A percentile compares a stretch with the other conserved stretches of the same genome.
Evolutionary conservation across 257 asterid species (phyloP).

Genomic region (Solanum chiquidenum): DNA sequence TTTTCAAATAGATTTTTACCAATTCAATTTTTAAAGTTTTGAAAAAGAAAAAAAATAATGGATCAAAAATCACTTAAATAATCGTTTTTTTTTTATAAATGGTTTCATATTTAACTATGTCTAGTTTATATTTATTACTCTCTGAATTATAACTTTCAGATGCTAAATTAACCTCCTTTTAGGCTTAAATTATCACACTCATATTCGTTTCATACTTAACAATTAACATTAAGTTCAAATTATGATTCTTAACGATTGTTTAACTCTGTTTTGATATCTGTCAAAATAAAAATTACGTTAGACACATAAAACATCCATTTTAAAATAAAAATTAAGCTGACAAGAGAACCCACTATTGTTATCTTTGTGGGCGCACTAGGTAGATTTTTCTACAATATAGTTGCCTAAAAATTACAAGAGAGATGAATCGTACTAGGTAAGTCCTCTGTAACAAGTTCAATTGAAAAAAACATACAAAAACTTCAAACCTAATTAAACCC

Average conservation of each 20-base stretch:
- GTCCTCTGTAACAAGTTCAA: neutral
- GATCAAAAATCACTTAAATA: no score
- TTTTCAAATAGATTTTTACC: neutral
- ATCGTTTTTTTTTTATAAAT: neutral
- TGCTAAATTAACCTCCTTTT: neutral
- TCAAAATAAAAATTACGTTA: neutral
- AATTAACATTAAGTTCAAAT: no score
- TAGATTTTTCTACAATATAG: no score
- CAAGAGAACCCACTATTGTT: neutral
- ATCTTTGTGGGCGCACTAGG: neutral
- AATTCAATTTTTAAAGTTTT: neutral
- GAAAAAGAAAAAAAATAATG: neutral
- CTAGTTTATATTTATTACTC: neutral
- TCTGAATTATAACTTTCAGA: neutral
- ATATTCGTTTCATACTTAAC: no score
- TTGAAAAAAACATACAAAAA: neutral
- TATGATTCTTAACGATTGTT: neutral
- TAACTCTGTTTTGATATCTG: neutral
- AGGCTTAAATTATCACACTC: neutral
- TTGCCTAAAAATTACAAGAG: neutral
- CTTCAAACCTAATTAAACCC: no score
- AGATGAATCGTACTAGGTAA: neutral
- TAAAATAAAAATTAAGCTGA: neutral
- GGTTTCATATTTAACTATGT: neutral
- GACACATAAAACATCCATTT: neutral